Base-by-base conservation (phyloP, 208 protist genomes). In the Crithidia bombi region DNA sequence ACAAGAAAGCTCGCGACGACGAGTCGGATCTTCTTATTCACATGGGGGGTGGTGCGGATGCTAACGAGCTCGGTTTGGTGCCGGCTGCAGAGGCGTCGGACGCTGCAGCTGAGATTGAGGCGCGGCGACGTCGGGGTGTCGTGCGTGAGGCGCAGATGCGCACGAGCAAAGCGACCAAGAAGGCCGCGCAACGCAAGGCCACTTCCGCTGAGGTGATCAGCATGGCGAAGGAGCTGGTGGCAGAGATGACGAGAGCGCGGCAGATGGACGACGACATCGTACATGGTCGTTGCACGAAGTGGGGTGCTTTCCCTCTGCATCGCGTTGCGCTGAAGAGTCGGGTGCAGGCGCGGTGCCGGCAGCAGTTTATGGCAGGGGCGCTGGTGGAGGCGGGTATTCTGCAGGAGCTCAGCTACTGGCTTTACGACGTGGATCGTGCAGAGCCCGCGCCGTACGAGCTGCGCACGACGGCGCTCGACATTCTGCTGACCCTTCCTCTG, bases 341-440 rank as follows among this genome's bases (percentile, higher is more conserved):
- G 26, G 85, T 95, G 54, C 57, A 81, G 25, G 43, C 78, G 11
- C 75, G 81, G 39, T 89, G 86, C 64, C 78, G 73, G 15, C 79
- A 85, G 41, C 39, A 43, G 17, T 78, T 63, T 15, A 70, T 93
- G 25, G 66, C 69, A 19, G 75, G 73, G 0, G 79, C 76, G 55
- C 79, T 92, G 21, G 76, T 95, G 44, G 79, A 83, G 44, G 81
- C 71, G 1, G 90, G 90, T 36, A 79, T 95, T 28, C 75, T 95
- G 33, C 71, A 90, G 63, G 84, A 92, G 76, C 79, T 95, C 10
- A 90, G 90, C 65, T 80, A 83, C 47, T 95, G 90, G 87, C 65
- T 95, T 15, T 91, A 90, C 64, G 85, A 90, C 68, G 73, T 91
- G 58, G 58, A 63, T 25, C 78, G 73, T 30, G 62, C 65, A 26